Conservation (phyloP, 805 yeast species). For the Ogataea glucozyma region DNA sequence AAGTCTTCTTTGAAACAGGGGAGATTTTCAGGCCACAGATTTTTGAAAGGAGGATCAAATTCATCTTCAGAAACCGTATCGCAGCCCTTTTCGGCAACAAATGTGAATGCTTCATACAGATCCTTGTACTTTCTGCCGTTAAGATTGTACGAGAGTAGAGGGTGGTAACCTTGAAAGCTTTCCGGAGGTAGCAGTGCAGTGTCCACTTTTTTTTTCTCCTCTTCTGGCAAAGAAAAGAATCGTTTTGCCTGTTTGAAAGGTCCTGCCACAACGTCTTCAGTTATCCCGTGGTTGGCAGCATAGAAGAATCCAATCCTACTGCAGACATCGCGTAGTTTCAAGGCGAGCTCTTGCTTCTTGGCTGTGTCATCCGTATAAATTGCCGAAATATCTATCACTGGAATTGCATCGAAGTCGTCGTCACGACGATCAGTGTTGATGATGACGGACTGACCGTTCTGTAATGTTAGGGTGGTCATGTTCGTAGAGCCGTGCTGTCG, state of each 20-base stretch:
- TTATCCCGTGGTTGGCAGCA: constrained; percentile 29
- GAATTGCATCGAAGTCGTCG: constrained; percentile 12
- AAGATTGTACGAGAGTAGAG: constrained; percentile 22
- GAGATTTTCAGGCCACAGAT: constrained; percentile 29
- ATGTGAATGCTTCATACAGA: constrained; percentile 34
- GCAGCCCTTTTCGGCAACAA: constrained; percentile 21
- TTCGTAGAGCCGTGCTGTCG: too few species aligned
- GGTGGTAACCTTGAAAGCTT: constrained; percentile 28
- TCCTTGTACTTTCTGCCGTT: constrained; percentile 22
- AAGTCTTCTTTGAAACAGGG: constrained; percentile 24
- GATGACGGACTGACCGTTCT: constrained; percentile 6
- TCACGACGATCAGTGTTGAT: background rate
- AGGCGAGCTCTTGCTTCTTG: constrained; percentile 6
- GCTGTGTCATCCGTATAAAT: constrained; percentile 9
- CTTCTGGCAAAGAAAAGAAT: constrained; percentile 22
- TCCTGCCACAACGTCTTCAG: constrained; percentile 8
- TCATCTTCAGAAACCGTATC: constrained; percentile 5
- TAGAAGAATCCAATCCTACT: constrained; percentile 30
- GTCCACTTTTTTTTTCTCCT: constrained; percentile 31
- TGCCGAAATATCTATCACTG: constrained; percentile 11
- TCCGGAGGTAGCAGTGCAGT: constrained; percentile 26
- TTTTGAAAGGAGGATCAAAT: constrained; percentile 10
- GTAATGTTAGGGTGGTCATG: background rate
- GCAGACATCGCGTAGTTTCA: constrained; percentile 20
- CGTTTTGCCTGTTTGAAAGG: constrained; percentile 15